Evolutionary conservation across 2,329 filamentous ascomycete genomes (phyloP).

Genomic region (Fusarium sp.): DNA sequence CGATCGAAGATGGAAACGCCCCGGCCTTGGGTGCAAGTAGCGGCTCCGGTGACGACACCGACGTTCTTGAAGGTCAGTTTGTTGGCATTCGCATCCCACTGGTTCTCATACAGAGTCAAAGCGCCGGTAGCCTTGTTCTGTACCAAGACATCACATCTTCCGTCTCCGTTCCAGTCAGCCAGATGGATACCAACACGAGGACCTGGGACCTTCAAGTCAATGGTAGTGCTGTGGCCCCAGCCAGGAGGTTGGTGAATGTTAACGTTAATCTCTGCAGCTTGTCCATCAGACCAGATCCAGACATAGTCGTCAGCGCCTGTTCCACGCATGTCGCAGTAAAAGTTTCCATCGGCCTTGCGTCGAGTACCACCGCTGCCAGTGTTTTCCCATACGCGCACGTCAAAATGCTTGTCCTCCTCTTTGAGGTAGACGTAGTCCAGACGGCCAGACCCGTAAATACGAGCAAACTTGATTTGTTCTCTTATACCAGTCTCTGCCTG

Average conservation of each 20-base stretch:
- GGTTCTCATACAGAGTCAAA: not conserved
- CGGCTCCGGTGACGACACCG: not conserved
- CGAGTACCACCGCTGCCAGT: not conserved
- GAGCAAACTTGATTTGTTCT: constrained; percentile 7
- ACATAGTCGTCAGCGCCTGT: constrained; percentile 2
- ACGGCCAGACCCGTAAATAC: constrained; percentile 4
- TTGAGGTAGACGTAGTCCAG: constrained; percentile 6
- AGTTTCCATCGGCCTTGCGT: not conserved
- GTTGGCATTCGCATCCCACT: not conserved
- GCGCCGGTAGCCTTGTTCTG: constrained; percentile 1
- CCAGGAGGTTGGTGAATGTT: constrained; percentile 2
- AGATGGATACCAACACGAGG: constrained; percentile 5
- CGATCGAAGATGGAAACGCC: constrained; percentile 1
- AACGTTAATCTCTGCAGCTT: not conserved
- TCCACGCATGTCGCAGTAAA: constrained; percentile 5
- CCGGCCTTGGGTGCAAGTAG: not conserved
- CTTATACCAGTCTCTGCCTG: not conserved
- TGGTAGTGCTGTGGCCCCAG: not conserved
- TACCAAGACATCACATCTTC: not conserved
- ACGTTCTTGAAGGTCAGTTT: too few relatives aligned
- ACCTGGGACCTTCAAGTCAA: not conserved
- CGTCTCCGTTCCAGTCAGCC: constrained; percentile 1
- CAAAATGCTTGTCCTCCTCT: not conserved
- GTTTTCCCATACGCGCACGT: constrained; percentile 4
- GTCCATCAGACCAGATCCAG: constrained; percentile 8